Conservation (phyloP, 208 protist genomes). For the Wallacemonas sp. region DNA sequence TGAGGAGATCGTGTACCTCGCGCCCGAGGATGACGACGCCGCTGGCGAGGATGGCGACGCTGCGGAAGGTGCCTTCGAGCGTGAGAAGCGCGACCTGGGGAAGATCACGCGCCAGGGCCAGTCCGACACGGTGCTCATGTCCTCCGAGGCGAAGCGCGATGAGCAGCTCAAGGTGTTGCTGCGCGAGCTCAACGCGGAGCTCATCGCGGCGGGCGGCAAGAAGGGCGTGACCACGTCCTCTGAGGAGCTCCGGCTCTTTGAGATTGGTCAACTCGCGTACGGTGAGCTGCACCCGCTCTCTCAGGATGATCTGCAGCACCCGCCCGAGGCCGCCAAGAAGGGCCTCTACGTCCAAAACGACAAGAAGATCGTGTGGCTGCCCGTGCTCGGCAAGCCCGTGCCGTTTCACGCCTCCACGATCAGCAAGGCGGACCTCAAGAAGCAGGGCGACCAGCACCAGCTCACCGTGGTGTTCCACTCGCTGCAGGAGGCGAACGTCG, state of each 20-base stretch:
- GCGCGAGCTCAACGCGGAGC: constrained; percentile 63
- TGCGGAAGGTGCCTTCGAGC: constrained; percentile 16
- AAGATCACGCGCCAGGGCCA: constrained; percentile 83
- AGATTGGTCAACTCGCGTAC: constrained; percentile 68
- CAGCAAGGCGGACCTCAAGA: constrained; percentile 90
- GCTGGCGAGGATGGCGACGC: constrained; percentile 19
- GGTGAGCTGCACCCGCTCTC: constrained; percentile 64
- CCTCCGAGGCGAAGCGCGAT: constrained; percentile 73
- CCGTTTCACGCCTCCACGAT: constrained; percentile 97
- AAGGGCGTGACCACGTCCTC: constrained; percentile 46
- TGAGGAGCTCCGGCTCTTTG: constrained; percentile 65
- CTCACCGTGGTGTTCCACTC: constrained; percentile 91
- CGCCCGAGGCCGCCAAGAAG: constrained; percentile 26
- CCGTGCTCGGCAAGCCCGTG: constrained; percentile 88
- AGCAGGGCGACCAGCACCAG: constrained; percentile 72
- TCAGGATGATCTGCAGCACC: constrained; percentile 29
- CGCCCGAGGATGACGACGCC: constrained; percentile 24
- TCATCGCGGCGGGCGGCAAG: constrained; percentile 77
- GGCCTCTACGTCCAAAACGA: constrained; percentile 87
- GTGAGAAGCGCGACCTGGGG: constrained; percentile 39
- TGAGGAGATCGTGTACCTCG: constrained; percentile 77
- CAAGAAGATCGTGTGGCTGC: constrained; percentile 92
- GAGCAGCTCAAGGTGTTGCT: constrained; percentile 65
- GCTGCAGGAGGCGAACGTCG: constrained; percentile 78
- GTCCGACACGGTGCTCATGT: constrained; percentile 66